Evolutionary conservation across 331 rosid species (phyloP).

Genomic region (Saraca asoca): DNA sequence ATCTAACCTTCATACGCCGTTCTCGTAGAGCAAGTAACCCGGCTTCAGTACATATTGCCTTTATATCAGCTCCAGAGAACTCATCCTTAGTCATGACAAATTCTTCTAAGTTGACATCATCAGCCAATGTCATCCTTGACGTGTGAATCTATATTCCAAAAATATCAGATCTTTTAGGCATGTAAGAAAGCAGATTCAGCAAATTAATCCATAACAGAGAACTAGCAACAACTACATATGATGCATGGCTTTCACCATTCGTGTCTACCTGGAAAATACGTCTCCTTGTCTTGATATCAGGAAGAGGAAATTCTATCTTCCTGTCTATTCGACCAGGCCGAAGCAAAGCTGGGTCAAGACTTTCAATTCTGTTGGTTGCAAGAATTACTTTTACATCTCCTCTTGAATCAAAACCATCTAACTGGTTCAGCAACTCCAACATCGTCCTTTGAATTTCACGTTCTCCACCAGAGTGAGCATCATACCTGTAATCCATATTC

Average conservation of each 20-base stretch:
- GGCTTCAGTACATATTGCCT: constrained; percentile 98
- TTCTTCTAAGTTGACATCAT: constrained; percentile 96
- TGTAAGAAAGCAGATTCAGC: constrained; percentile 1
- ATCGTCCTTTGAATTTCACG: constrained; percentile 98
- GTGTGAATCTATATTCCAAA: constrained; percentile 79
- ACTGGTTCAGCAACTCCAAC: constrained; percentile 92
- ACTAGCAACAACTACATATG: neutral
- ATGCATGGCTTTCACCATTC: constrained; percentile 12
- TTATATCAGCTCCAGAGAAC: constrained; percentile 97
- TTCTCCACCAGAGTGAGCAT: constrained; percentile 98
- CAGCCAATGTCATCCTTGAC: constrained; percentile 95
- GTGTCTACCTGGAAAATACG: constrained; percentile 85
- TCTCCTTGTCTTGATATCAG: constrained; percentile 96
- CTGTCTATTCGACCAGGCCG: constrained; percentile 97
- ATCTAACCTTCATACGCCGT: constrained; percentile 94
- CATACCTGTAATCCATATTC: constrained; percentile 58
- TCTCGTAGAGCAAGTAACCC: constrained; percentile 94
- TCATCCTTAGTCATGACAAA: constrained; percentile 99
- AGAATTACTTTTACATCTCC: constrained; percentile 98
- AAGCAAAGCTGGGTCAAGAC: constrained; percentile 95
- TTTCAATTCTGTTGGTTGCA: constrained; percentile 94
- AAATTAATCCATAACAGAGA: constrained; percentile 9
- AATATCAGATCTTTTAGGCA: constrained; percentile 20
- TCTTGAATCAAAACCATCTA: constrained; percentile 97
- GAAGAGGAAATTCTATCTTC: constrained; percentile 97